These are phyloP conservation scores for Corylus heterophylla DNA, from an alignment of 306 rosid genomes.

Conservation along the genomic window DNA sequence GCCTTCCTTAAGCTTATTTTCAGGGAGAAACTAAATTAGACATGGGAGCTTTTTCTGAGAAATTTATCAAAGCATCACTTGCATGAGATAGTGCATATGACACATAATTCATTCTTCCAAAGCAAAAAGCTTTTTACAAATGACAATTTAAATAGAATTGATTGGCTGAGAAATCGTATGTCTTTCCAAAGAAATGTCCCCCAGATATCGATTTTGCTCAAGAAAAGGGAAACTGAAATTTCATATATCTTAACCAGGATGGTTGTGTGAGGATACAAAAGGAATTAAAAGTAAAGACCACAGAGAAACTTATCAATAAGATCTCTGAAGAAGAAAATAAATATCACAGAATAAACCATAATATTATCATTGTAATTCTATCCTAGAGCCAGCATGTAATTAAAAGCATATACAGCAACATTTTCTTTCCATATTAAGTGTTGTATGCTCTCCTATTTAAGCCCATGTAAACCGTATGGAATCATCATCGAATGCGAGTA, in stretches of 20 bases:
- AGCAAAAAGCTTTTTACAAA: too few relatives aligned
- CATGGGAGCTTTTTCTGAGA: neutral
- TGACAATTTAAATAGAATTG: too few relatives aligned
- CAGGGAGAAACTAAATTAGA: neutral
- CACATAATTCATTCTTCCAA: neutral
- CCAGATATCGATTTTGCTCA: neutral
- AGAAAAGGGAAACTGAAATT: neutral
- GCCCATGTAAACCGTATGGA: too few relatives aligned
- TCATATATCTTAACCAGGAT: neutral
- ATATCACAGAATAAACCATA: neutral
- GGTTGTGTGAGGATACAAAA: neutral
- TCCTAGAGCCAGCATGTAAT: neutral
- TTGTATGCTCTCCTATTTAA: too few relatives aligned
- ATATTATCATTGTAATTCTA: neutral
- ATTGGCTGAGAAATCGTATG: neutral
- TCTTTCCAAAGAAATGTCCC: neutral
- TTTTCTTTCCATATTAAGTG: too few relatives aligned
- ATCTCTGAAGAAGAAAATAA: neutral
- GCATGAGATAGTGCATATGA: neutral
- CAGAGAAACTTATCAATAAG: neutral
- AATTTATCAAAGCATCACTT: neutral
- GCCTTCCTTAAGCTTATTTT: neutral
- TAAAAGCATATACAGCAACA: neutral
- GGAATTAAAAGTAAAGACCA: too few relatives aligned
- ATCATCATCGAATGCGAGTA: too few relatives aligned